Evolutionary conservation across 2,329 filamentous ascomycete genomes (phyloP).

Genomic region (Pseudogymnoascus verrucosus): DNA sequence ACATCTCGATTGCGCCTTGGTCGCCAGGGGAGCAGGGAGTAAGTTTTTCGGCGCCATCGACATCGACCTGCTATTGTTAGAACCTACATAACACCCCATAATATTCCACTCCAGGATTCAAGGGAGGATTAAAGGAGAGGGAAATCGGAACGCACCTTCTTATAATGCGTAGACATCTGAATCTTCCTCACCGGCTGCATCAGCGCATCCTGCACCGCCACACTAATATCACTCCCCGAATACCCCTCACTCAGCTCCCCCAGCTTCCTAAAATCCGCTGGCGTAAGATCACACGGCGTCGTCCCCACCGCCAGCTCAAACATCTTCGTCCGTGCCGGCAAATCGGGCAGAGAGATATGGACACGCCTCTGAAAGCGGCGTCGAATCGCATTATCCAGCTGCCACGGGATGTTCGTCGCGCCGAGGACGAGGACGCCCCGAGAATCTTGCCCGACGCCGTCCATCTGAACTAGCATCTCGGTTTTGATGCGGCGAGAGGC

Average conservation of each 20-base stretch:
- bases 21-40: conserved; percentile 95
- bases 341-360: conserved; percentile 87
- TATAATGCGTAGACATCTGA: conserved; percentile 95
- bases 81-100: background rate
- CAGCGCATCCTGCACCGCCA: conserved; percentile 89
- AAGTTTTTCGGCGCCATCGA: conserved; percentile 58
- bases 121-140: too few species aligned
- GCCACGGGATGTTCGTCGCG: conserved; percentile 98
- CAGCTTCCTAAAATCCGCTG: conserved; percentile 70
- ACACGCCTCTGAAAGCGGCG: conserved; percentile 93
- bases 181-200: conserved; percentile 98
- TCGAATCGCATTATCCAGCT: conserved; percentile 91
- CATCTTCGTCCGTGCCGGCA: conserved; percentile 77
- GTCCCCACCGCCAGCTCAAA: conserved; percentile 92
- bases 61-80: conserved; percentile 48
- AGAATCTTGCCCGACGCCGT: conserved; percentile 93
- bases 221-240: conserved; percentile 91
- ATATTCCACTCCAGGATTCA: too few species aligned
- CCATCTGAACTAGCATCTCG: conserved; percentile 97
- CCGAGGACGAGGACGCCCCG: conserved; percentile 90
- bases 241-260: conserved; percentile 84
- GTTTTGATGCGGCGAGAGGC: conserved; percentile 97
- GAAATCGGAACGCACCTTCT: conserved; percentile 52
- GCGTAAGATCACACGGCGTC: conserved; percentile 76
- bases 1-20: conserved; percentile 79